Evolutionary conservation across 108 stramenopile genomes (phyloP), one percentile per base, ranked within the genome.

Genomic region (Cyclostephanos invisitatus): DNA sequence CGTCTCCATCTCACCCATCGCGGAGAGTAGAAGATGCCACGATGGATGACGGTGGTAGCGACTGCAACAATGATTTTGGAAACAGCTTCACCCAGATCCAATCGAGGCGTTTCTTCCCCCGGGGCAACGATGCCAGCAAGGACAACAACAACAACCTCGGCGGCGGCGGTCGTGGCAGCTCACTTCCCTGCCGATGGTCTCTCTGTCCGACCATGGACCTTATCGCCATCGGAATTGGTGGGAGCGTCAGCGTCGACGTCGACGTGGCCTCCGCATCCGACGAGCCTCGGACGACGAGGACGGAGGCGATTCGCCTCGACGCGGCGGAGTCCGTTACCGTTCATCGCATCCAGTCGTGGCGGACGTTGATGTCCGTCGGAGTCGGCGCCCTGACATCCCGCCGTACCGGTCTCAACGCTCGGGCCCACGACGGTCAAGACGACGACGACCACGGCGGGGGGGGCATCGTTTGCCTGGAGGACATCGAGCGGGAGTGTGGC

Each of bases 121-220:
- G 28, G 11, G 29, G 29, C 27, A 32, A 57, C 27, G 11, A 46
- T 46, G 44, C 44, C 12, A 15, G 40, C 40, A 11, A 11, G 10
- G 9, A 40, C 40, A 40, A 11, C 40, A 7, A 3, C 44, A 15
- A 15, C 44, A 15, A 15, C 44, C 15, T 14, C 15, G 44, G 44
- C 40, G 40, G 8, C 1, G 11, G 40, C 44, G 44, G 44, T 46
- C 44, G 44, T 15, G 44, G 44, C 44, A 15, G 44, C 44, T 46
- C 44, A 0, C 15, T 57, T 5, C 56, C 56, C 0, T 57, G 56
- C 11, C 27, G 69, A 20, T 73, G 57, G 59, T 56, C 69, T 3
- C 70, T 91, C 32, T 91, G 88, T 74, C 91, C 91, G 22, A 85
- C 87, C 24, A 91, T 91, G 91, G 91, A 91, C 78, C 62, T 91